A percentile compares a stretch with the other conserved stretches of the same genome.
Conservation (phyloP, 2,329 filamentous ascomycete genomes). For the Colletotrichum falcatum region DNA sequence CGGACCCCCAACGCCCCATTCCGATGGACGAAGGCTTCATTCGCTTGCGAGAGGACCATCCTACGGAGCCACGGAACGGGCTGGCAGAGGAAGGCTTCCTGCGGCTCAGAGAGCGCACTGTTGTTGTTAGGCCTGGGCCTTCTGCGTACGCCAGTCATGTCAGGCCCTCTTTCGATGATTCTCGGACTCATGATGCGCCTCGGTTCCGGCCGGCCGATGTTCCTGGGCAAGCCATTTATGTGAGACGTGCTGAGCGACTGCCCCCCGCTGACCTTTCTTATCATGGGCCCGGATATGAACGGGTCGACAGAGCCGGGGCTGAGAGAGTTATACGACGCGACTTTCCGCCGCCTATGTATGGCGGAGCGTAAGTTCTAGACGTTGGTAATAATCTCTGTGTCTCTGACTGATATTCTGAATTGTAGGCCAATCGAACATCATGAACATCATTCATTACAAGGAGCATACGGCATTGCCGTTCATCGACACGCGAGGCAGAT, state of each 20-base stretch:
- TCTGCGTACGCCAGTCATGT: neutral
- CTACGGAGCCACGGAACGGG: constrained; percentile 8
- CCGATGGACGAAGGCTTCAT: constrained; percentile 34
- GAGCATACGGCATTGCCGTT: constrained; percentile 25
- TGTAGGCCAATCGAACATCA: constrained; percentile 11
- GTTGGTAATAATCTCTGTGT: neutral
- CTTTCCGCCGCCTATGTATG: constrained; percentile 1
- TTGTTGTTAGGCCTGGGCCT: constrained; percentile 5
- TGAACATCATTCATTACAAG: constrained; percentile 42
- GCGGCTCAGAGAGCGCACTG: constrained; percentile 28
- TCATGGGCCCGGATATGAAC: neutral
- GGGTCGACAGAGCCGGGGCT: neutral
- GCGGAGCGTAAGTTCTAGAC: constrained; percentile 26
- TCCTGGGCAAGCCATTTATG: constrained; percentile 26
- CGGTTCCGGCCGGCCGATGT: constrained; percentile 1
- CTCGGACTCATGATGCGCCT: neutral
- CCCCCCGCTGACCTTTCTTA: constrained; percentile 8
- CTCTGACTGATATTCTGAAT: neutral
- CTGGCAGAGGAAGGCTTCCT: constrained; percentile 36
- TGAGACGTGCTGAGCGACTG: constrained; percentile 24
- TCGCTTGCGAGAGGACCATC: constrained; percentile 28
- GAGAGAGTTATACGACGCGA: constrained; percentile 12
- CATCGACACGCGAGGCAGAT: constrained; percentile 21
- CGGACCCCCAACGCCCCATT: neutral
- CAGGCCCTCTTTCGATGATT: neutral